Base-by-base conservation (phyloP, 2,329 filamentous ascomycete genomes). In the Diaporthe amygdali region DNA sequence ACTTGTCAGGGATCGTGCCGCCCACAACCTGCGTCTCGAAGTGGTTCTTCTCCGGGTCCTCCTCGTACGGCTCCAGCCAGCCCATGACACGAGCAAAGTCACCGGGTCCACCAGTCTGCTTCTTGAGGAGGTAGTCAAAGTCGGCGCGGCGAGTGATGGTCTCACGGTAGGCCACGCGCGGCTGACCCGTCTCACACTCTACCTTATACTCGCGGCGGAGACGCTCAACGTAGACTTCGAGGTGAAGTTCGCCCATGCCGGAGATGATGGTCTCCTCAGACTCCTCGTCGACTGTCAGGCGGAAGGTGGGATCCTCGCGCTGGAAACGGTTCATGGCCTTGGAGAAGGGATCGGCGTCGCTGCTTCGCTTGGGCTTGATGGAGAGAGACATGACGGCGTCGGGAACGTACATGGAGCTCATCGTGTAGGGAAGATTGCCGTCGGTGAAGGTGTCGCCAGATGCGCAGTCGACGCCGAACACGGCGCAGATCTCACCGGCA, bases 291-390 rank as follows among this genome's bases (percentile, higher is more conserved):
- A 97, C 95, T 77, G 94, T 93, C 46, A 99, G 94, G 68, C 96
- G 91, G 90, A 99, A 99, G 15, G 96, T 99, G 4, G 96, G 96
- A 78, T 99, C 96, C 84, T 99, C 96, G 74, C 96, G 93, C 84
- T 98, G 96, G 89, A 99, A 99, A 76, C 96, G 94, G 81, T 96
- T 96, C 91, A 99, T 98, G 76, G 96, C 96, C 85, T 99, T 99
- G 79, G 92, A 95, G 88, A 99, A 99, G 85, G 97, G 96, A 80
- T 94, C 91, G 71, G 93, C 91, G 78, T 99, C 96, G 81, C 94
- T 96, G 80, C 90, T 95, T 81, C 94, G 91, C 88, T 98, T 98
- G 59, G 96, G 96, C 83, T 94, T 95, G 87, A 99, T 98, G 27
- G 95, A 98, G 51, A 99, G 91, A 22, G 96, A 98, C 84, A 99